Percentiles rank a stretch among this genome's conserved stretches.
Conservation (phyloP, 768 basidiomycete genomes). For the Bullera alba region DNA sequence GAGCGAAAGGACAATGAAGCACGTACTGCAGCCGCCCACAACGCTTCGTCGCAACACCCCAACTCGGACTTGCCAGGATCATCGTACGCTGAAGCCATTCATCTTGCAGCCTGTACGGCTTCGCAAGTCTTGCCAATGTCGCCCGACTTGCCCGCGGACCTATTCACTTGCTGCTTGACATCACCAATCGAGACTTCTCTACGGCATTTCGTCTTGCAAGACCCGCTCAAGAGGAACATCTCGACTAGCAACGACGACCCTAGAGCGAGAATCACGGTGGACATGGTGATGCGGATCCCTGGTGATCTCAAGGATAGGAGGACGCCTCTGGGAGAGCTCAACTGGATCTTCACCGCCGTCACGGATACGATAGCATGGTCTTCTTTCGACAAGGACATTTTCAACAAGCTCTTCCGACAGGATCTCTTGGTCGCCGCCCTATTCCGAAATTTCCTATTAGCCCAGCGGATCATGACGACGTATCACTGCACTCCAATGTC, state of each 20-base stretch:
- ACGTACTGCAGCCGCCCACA: conserved; percentile 19
- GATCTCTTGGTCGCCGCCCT: conserved; percentile 92
- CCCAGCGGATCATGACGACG: conserved; percentile 95
- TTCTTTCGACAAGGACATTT: conserved; percentile 84
- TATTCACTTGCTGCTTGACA: conserved; percentile 95
- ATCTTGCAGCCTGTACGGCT: conserved; percentile 87
- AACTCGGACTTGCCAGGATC: conserved; percentile 60
- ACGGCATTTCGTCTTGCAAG: conserved; percentile 80
- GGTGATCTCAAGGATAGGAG: conserved; percentile 94
- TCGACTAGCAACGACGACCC: conserved; percentile 62
- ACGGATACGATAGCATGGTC: conserved; percentile 99
- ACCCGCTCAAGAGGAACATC: conserved; percentile 58
- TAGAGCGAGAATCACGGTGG: conserved; percentile 50
- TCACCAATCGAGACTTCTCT: conserved; percentile 97
- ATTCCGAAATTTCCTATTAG: conserved; percentile 94
- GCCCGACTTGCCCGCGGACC: conserved; percentile 92
- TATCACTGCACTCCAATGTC: conserved; percentile 96
- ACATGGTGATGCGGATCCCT: conserved; percentile 90
- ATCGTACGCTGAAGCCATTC: conserved; percentile 62
- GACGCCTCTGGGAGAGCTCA: conserved; percentile 94
- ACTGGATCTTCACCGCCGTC: conserved; percentile 99
- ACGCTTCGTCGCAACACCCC: conserved; percentile 50
- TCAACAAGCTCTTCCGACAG: conserved; percentile 87
- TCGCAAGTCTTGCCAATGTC: conserved; percentile 88
- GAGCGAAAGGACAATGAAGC: conserved; percentile 46